phyloP scores from a whole-genome alignment of 768 basidiomycete species.

The Phlebiopsis flavidoalba region DNA sequence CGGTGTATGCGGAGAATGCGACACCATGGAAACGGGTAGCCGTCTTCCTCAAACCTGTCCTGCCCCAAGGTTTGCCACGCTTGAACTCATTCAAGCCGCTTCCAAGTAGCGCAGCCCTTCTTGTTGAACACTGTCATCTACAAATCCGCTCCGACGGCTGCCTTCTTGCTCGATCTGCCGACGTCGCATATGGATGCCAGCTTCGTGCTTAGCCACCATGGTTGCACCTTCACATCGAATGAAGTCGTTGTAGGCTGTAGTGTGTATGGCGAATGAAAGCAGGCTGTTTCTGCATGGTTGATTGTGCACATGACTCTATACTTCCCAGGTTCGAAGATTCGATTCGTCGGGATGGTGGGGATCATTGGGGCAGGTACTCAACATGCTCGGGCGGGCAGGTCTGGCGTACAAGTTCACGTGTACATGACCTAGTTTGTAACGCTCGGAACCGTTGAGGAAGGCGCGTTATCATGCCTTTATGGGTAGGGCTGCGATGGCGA shows the following conservation, averaged over 20 bases:
- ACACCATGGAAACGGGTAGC: slow-evolving; percentile 11
- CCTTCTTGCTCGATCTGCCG: too few species aligned
- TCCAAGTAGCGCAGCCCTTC: neutral
- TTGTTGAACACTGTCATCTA: neutral
- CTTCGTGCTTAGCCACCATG: neutral
- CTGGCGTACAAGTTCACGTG: neutral
- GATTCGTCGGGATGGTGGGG: neutral
- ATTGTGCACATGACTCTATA: neutral
- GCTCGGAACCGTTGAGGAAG: neutral
- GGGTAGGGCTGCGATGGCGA: neutral
- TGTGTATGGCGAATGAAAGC: neutral
- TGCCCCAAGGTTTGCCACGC: neutral
- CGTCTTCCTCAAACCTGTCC: neutral
- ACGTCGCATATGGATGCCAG: neutral
- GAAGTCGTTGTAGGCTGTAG: neutral
- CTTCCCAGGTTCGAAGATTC: neutral
- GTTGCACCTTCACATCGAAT: neutral
- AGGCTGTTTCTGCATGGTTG: neutral
- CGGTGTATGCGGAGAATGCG: too few species aligned
- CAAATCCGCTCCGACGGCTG: too few species aligned
- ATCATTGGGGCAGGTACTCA: neutral
- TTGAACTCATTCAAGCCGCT: neutral
- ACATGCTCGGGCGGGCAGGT: neutral
- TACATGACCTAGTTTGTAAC: neutral
- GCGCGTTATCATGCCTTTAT: neutral